These are phyloP conservation scores for Paraphaeosphaeria sporulosa DNA, from an alignment of 2,329 filamentous ascomycete genomes.

Conservation along the genomic window DNA sequence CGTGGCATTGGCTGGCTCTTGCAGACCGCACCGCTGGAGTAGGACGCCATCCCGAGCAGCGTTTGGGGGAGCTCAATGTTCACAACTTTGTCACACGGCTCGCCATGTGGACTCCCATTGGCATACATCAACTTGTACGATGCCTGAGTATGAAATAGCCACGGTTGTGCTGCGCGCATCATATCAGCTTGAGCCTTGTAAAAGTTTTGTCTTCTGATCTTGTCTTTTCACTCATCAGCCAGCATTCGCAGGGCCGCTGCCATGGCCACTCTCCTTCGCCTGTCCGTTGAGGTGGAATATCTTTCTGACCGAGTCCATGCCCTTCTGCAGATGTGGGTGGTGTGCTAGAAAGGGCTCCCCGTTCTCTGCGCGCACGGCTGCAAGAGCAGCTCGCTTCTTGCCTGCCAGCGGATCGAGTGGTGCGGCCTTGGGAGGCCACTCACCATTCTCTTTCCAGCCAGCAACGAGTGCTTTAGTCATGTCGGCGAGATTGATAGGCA, in stretches of 20 bases:
- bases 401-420: conserved; percentile 56
- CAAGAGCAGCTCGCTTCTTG: conserved; percentile 40
- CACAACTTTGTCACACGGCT: background rate
- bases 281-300: conserved; percentile 51
- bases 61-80: background rate
- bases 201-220: background rate
- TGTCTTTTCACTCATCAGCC: conserved; percentile 1
- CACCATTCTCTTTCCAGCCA: conserved; percentile 91
- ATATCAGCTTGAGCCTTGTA: background rate
- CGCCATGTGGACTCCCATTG: background rate
- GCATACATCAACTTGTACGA: background rate
- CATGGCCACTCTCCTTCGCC: conserved; percentile 14
- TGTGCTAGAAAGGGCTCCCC: conserved; percentile 41
- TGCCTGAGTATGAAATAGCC: background rate
- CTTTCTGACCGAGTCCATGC: conserved; percentile 55
- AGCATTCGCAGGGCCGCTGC: background rate
- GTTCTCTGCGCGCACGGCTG: conserved; percentile 24
- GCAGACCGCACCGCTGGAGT: background rate
- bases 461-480: conserved; percentile 82
- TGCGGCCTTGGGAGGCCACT: conserved; percentile 80
- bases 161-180: background rate
- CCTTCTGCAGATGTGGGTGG: conserved; percentile 52
- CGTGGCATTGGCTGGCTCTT: background rate
- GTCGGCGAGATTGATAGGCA: conserved; percentile 86
- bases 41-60: background rate